Base-by-base conservation (phyloP, 2,329 filamentous ascomycete species). In the Hypoxylon sp. region DNA sequence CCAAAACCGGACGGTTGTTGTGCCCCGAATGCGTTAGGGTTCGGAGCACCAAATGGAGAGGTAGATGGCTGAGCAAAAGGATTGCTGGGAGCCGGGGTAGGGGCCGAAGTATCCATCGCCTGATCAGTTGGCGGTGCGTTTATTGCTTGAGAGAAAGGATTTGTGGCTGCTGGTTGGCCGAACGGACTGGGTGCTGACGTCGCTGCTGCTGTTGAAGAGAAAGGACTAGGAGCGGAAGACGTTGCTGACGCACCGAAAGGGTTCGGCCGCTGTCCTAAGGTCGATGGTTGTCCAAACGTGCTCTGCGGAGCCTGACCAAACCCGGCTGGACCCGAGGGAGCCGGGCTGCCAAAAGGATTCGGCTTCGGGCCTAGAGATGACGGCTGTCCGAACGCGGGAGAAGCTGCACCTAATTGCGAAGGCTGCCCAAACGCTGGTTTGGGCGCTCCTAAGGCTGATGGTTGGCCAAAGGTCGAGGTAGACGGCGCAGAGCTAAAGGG, bases 401-500 rank as follows among this genome's bases (percentile, higher is more conserved):
- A 67, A 65, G 72, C 60, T 46, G 74, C 30, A 3, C 75, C 77
- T 23, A 78, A 68, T 17, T 74, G 73, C 9, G 77, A 75, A 5
- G 77, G 55, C 34, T 77, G 73, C 1, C 79, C 77, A 21, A 80
- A 80, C 10, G 75, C 71, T 6, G 73, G 72, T 1, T 70, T 72
- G 10, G 56, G 25, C 2, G 67, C 65, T 4, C 79, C 79, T 32
- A 81, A 69, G 0, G 75, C 67, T 4, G 79, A 74, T 25, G 83
- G 78, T 60, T 85, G 82, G 1, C 82, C 80, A 59, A 85, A 84
- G 0, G 80, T 72, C 19, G 63, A 10, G 41, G 79, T 79, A 0
- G 73, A 62, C 1, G 75, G 41, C 4, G 72, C 41, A 10, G 68
- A 49, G 3, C 60, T 59, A n/a, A 74, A 70, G 2, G 70, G 72